Evolutionary conservation across 768 basidiomycete species (phyloP), one percentile per base, ranked within the genome.

Genomic region (Albatrellus ellisii): DNA sequence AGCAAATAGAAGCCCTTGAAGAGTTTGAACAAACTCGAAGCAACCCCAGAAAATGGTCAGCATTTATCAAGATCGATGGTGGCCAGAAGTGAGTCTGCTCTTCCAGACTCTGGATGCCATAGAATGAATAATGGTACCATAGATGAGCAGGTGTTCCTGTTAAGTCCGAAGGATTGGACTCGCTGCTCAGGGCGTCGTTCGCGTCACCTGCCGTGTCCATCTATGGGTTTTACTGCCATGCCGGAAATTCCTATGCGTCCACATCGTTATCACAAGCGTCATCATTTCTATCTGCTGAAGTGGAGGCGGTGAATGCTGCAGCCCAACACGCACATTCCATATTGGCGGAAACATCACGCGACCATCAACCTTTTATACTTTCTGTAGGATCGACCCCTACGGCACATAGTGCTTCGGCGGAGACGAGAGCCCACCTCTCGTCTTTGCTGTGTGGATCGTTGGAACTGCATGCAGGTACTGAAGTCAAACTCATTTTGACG

Each of bases 381-480:
- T 81, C 82, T 2, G 78, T 90, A 2, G 87, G 88, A 17, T 81
- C 86, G n/a, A 90, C 88, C 2, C 88, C 88, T 1, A 79, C 87
- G 2, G 88, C 87, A 0, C 83, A 89, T 54, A 79, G 80, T 8
- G 84, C 80, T 10, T 74, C 70, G 24, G 61, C 68, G 18, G 72
- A 68, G 50, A 66, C 65, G 15, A 65, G 63, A 38, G 59, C 61
- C 12, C 56, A 62, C 33, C 54, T 79, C 15, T 60, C 67, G 6
- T 58, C 64, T 20, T 50, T 62, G 40, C 63, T 87, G 26, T 65
- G 75, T 44, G 79, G 81, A 0, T 59, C 59, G 22, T 64, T 90
- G 15, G 87, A 90, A 58, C 56, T 90, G 41, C 87, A 81, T 60
- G 86, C 83, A 46, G 77, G 78, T 78, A 46, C 14, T 25, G n/a